Percentiles rank a stretch among this genome's conserved stretches.
Evolutionary conservation across 1,284 basidiomycete genomes (phyloP).

Genomic region (Naganishia sp.): DNA sequence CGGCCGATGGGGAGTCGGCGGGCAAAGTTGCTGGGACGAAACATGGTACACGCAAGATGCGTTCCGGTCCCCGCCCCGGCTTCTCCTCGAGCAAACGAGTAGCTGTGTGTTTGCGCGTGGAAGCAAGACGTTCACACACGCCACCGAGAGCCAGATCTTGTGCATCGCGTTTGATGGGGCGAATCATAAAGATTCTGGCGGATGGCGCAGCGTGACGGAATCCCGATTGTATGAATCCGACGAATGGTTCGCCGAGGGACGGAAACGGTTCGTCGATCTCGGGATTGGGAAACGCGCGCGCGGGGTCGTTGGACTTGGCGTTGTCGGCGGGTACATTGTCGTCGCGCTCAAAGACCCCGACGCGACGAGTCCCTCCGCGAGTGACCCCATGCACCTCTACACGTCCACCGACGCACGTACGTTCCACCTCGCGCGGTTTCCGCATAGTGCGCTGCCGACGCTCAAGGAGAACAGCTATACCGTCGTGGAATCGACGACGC

Average conservation of each 20-base stretch:
- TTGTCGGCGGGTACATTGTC: conserved; percentile 85
- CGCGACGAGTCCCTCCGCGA: conserved; percentile 45
- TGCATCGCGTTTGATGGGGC: conserved; percentile 79
- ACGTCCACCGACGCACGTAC: conserved; percentile 75
- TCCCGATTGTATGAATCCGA: conserved; percentile 75
- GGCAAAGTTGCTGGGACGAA: conserved; percentile 73
- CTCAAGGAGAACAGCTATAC: conserved; percentile 68
- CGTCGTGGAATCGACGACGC: conserved; percentile 86
- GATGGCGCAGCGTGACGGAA: conserved; percentile 60
- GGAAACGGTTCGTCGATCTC: conserved; percentile 68
- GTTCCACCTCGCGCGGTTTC: conserved; percentile 61
- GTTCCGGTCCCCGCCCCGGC: conserved; percentile 64
- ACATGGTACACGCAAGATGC: conserved; percentile 84
- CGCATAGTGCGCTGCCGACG: conserved; percentile 50
- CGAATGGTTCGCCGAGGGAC: conserved; percentile 73
- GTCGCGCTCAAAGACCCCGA: conserved; percentile 69
- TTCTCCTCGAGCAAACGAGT: conserved; percentile 68
- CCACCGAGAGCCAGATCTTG: conserved; percentile 72
- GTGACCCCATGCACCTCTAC: conserved; percentile 75
- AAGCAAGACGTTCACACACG: conserved; percentile 68
- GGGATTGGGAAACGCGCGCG: conserved; percentile 76
- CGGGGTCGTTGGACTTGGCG: conserved; percentile 83
- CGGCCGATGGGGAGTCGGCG: conserved; percentile 61
- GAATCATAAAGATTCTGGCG: conserved; percentile 49
- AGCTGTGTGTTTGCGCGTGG: conserved; percentile 85